Percentiles rank a stretch among this genome's conserved stretches.
Evolutionary conservation across 1,284 basidiomycete species (phyloP).

Genomic region (Cryptococcus sp.): DNA sequence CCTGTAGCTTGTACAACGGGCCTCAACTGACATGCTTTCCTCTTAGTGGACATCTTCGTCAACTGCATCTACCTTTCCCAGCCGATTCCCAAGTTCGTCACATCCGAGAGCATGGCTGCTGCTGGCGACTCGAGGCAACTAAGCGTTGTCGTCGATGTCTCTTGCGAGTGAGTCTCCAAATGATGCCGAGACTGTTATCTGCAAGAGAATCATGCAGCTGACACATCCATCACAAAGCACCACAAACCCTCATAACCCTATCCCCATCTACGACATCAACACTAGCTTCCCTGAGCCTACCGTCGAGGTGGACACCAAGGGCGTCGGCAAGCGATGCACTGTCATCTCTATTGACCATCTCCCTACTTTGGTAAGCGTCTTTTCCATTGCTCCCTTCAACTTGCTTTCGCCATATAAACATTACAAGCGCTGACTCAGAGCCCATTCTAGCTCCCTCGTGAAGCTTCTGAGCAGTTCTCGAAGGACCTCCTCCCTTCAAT

Average conservation of each 20-base stretch:
- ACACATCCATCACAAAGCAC: conserved; percentile 56
- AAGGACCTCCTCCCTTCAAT: conserved; percentile 84
- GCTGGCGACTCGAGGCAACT: conserved; percentile 73
- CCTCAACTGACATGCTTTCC: neutral
- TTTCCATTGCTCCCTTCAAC: neutral
- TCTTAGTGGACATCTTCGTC: conserved; percentile 88
- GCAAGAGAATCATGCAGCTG: no score
- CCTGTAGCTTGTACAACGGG: neutral
- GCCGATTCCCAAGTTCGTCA: conserved; percentile 86
- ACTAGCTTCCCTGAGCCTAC: conserved; percentile 95
- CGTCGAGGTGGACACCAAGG: conserved; percentile 77
- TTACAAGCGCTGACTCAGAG: neutral
- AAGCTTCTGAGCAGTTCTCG: conserved; percentile 97
- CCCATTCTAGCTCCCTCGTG: conserved; percentile 68
- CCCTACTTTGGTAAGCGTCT: conserved; percentile 69
- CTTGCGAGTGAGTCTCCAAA: conserved; percentile 68
- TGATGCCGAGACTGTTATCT: no score
- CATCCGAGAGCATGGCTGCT: conserved; percentile 67
- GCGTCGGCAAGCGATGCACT: conserved; percentile 60
- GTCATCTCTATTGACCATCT: conserved; percentile 98
- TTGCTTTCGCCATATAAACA: no score
- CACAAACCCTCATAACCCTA: conserved; percentile 97
- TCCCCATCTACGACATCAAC: conserved; percentile 94
- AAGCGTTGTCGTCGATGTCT: conserved; percentile 91
- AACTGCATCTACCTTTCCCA: conserved; percentile 98